Conservation (phyloP, 345 rosid genomes). For the Corchorus olitorius region DNA sequence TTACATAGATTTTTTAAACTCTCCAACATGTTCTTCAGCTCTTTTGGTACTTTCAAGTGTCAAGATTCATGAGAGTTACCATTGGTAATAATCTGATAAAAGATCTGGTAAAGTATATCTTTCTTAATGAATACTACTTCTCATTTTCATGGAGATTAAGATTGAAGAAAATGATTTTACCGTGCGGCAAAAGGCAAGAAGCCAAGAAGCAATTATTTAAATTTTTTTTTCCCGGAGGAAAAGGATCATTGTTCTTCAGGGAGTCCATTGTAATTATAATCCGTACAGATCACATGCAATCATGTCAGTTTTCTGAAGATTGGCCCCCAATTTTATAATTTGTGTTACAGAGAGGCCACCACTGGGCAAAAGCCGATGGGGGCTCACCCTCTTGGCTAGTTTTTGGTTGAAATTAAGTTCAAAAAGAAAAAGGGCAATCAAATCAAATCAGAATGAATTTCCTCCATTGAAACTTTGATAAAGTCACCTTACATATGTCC, state of each 20-base stretch:
- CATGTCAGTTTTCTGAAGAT: neutral
- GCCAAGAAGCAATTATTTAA: neutral
- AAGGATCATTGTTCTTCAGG: neutral
- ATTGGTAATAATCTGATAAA: too few species aligned
- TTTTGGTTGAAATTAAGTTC: neutral
- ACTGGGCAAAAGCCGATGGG: neutral
- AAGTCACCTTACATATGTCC: neutral
- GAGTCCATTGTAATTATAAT: neutral
- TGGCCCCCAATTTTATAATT: constrained; percentile 4
- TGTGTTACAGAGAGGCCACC: neutral
- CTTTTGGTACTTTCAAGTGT: neutral
- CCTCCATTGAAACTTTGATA: constrained; percentile 7
- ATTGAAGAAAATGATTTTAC: neutral
- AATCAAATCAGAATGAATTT: neutral
- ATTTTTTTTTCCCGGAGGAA: too few species aligned
- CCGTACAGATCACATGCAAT: constrained; percentile 16
- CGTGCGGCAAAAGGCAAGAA: neutral
- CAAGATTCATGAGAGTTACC: neutral
- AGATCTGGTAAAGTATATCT: too few species aligned
- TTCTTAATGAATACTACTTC: neutral
- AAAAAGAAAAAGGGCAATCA: neutral
- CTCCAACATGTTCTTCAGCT: neutral
- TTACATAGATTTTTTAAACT: neutral
- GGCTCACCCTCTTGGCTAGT: neutral
- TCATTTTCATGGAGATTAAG: neutral